Percentiles rank a stretch among this genome's conserved stretches.
phyloP scores from a whole-genome alignment of 495 filamentous ascomycete genomes.

The Daldinia loculata region DNA sequence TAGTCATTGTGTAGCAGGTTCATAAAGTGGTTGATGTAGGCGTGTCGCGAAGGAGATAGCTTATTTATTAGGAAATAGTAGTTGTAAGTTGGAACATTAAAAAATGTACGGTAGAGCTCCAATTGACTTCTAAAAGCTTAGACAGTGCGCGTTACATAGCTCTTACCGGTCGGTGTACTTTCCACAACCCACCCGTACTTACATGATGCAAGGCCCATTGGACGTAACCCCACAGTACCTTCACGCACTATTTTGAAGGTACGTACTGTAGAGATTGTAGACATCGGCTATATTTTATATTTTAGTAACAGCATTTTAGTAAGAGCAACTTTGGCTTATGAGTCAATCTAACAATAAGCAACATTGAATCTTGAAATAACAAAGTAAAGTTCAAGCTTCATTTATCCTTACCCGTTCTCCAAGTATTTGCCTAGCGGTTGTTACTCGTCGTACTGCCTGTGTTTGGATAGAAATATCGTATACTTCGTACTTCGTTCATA shows the following conservation, averaged over 20 bases:
- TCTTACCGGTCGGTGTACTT: neutral
- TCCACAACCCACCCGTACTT: no score
- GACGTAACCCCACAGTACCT: neutral
- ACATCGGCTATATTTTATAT: neutral
- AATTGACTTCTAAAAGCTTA: slow-evolving; percentile 3
- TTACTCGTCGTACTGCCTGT: neutral
- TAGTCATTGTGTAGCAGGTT: slow-evolving; percentile 65
- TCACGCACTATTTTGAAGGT: neutral
- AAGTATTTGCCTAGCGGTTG: neutral
- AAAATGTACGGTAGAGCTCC: neutral
- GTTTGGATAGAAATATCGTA: neutral
- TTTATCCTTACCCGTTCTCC: neutral
- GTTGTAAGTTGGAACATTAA: neutral
- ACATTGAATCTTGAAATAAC: neutral
- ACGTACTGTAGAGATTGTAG: neutral
- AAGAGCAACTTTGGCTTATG: neutral
- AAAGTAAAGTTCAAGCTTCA: neutral
- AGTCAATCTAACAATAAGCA: neutral
- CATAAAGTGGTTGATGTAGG: neutral
- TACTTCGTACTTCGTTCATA: neutral
- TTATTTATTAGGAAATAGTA: neutral
- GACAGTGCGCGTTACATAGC: neutral
- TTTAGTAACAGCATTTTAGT: neutral
- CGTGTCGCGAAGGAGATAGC: neutral
- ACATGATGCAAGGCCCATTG: no score